Conservation (phyloP, 2,329 filamentous ascomycete genomes). For the Apiospora saccharicola region DNA sequence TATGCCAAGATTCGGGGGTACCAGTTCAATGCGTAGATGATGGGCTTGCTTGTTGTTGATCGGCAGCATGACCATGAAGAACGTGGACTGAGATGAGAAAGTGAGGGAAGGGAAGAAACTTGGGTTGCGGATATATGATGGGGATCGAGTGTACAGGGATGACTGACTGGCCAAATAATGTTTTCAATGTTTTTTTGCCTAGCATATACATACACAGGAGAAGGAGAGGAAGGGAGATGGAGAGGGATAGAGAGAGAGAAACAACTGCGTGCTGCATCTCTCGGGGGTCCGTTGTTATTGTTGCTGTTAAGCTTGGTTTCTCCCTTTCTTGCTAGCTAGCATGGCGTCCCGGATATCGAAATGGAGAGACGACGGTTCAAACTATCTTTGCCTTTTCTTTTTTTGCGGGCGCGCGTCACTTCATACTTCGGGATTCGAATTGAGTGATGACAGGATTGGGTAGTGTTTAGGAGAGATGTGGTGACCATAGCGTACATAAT, state of each 20-base stretch:
- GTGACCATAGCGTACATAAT: too few species aligned
- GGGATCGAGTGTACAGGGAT: neutral
- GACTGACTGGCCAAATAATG: neutral
- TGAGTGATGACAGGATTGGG: too few species aligned
- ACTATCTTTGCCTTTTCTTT: neutral
- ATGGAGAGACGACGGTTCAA: neutral
- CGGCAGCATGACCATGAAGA: neutral
- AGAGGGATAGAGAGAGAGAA: too few species aligned
- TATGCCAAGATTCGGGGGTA: constrained; percentile 85
- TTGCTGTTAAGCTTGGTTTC: neutral
- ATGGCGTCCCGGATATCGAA: neutral
- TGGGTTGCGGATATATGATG: neutral
- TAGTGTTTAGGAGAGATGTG: too few species aligned
- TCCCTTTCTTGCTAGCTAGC: constrained; percentile 11
- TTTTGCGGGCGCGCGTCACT: neutral
- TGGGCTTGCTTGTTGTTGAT: neutral
- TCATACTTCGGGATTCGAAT: too few species aligned
- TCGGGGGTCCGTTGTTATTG: neutral
- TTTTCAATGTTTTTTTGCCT: neutral
- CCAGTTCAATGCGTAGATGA: constrained; percentile 33
- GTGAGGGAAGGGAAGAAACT: neutral
- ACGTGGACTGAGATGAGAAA: neutral
- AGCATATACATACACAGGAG: neutral
- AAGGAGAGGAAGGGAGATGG: too few species aligned
- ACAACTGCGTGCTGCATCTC: neutral